phyloP scores from a whole-genome alignment of 108 stramenopile genomes.

The Cyclotella baltica region DNA sequence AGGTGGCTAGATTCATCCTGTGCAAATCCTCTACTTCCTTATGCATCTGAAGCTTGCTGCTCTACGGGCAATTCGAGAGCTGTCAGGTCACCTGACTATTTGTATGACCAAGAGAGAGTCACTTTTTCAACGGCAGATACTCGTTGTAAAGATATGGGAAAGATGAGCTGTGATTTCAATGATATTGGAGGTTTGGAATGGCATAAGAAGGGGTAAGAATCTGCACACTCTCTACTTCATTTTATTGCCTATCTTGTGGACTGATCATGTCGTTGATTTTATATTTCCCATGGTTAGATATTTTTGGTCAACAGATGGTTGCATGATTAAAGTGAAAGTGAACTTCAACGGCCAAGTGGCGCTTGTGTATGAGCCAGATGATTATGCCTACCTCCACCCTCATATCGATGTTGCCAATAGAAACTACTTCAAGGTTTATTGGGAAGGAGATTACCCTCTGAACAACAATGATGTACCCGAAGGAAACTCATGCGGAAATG shows the following conservation, averaged over 20 bases:
- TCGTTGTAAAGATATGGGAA: constrained; percentile 40
- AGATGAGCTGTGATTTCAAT: constrained; percentile 42
- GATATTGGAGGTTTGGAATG: constrained; percentile 23
- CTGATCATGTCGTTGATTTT: neutral
- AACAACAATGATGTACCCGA: constrained; percentile 37
- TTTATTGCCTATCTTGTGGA: neutral
- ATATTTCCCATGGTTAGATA: constrained; percentile 16
- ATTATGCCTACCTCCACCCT: constrained; percentile 31
- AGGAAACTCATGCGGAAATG: constrained; percentile 40
- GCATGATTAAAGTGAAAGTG: constrained; percentile 63
- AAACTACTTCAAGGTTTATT: constrained; percentile 58
- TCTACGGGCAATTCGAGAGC: constrained; percentile 25
- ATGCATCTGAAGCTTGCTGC: constrained; percentile 48
- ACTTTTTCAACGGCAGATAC: constrained; percentile 34
- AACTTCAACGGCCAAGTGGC: constrained; percentile 60
- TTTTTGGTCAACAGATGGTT: constrained; percentile 60
- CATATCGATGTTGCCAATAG: constrained; percentile 41
- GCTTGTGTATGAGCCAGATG: constrained; percentile 59
- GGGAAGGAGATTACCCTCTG: constrained; percentile 42
- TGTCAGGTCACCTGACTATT: constrained; percentile 21
- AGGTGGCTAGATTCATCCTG: constrained; percentile 37
- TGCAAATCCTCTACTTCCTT: constrained; percentile 49
- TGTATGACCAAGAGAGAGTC: constrained; percentile 52
- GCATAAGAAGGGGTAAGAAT: constrained; percentile 35
- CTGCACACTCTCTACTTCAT: neutral